These are phyloP conservation scores for Fagopyrum homotropicum DNA, from an alignment of 148 eudicot genomes.

Conservation along the genomic window DNA sequence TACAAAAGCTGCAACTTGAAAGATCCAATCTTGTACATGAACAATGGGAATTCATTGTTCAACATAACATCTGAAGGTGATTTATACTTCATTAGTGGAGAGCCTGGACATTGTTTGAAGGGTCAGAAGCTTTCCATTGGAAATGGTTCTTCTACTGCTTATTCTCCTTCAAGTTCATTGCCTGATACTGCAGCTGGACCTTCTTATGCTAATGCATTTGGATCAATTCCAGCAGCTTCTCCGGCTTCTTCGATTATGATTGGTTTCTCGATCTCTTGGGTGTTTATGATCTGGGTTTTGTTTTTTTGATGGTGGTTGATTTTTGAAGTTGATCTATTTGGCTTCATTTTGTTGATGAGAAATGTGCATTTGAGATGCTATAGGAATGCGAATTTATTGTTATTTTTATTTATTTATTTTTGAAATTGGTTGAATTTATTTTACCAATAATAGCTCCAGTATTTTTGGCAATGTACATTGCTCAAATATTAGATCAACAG, in stretches of 20 bases:
- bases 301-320: not conserved
- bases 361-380: not conserved
- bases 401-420: not conserved
- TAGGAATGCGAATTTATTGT: not conserved
- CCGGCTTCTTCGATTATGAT: slow-evolving; percentile 15
- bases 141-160: slow-evolving; percentile 35
- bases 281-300: slow-evolving; percentile 6
- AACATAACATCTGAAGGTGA: slow-evolving; percentile 53
- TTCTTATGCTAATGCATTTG: slow-evolving; percentile 51
- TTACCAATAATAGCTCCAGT: not conserved
- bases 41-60: slow-evolving; percentile 78
- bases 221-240: slow-evolving; percentile 57
- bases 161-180: slow-evolving; percentile 26
- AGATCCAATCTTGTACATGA: slow-evolving; percentile 74
- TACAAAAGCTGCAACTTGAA: slow-evolving; percentile 56
- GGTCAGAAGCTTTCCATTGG: slow-evolving; percentile 68
- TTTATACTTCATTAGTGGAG: slow-evolving; percentile 83
- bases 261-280: not conserved
- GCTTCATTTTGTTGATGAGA: not conserved
- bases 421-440: not conserved
- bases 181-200: slow-evolving; percentile 34
- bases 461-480: too few species aligned
- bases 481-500: too few species aligned
- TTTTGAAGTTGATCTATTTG: not conserved
- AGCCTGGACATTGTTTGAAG: slow-evolving; percentile 48